Conservation (phyloP, 192 early-diverging fungal genomes). For the Phycomyces nitens region DNA sequence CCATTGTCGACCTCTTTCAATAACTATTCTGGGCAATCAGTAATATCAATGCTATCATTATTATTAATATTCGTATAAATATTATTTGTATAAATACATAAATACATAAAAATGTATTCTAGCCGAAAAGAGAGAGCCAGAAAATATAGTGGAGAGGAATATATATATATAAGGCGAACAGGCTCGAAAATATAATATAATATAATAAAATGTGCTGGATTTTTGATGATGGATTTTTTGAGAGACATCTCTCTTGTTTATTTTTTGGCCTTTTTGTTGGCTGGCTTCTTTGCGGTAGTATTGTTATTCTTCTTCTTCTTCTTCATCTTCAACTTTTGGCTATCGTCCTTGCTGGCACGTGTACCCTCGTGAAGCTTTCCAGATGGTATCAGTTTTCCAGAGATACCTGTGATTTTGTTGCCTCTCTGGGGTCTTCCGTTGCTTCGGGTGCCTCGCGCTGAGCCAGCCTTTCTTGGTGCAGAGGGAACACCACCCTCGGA, state of each 20-base stretch:
- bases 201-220: too few relatives aligned
- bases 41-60: too few relatives aligned
- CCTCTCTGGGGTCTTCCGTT: slow-evolving; percentile 34
- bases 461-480: slow-evolving; percentile 2
- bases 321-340: slow-evolving; percentile 16
- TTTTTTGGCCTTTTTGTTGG: slow-evolving; percentile 13
- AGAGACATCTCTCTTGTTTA: neutral
- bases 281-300: slow-evolving; percentile 1
- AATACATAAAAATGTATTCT: too few relatives aligned
- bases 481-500: slow-evolving; percentile 25
- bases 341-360: slow-evolving; percentile 47
- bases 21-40: too few relatives aligned
- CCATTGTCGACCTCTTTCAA: too few relatives aligned
- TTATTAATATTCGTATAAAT: too few relatives aligned
- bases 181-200: too few relatives aligned
- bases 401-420: slow-evolving; percentile 24
- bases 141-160: too few relatives aligned
- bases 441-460: slow-evolving; percentile 27
- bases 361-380: slow-evolving; percentile 48
- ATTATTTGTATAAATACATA: too few relatives aligned
- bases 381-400: slow-evolving; percentile 18
- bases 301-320: slow-evolving; percentile 12
- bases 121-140: too few relatives aligned
- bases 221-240: too few relatives aligned
- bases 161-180: too few relatives aligned